Base-by-base conservation (phyloP, 2,329 filamentous ascomycete species). In the Aspergillus oerlinghausenensis region DNA sequence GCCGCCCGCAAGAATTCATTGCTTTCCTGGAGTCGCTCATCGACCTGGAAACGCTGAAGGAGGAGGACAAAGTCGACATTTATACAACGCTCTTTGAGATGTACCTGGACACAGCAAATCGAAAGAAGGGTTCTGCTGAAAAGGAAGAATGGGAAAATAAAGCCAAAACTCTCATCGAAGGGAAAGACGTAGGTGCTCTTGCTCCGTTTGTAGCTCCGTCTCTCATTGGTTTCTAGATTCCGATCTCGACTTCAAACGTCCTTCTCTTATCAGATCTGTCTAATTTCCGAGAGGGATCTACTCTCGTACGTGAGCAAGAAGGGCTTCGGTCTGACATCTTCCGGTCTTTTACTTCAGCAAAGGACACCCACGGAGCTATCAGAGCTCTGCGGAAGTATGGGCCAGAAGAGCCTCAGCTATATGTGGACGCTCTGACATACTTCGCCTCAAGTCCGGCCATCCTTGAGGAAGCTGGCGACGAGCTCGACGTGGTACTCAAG, bases 51-150 rank as follows among this genome's bases (percentile, higher is more conserved):
- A 82, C 83, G 23, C 74, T 96, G n/a, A 85, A 85, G 21, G 81
- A 89, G 38, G 82, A 85, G 8, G 89, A 97, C 69, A 89, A 86
- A 61, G 84, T 88, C 1, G 95, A 99, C 71, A 81, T 99, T 17
- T 94, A 94, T 68, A 97, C 93, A 0, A 97, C 95, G 0, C 74
- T 99, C 14, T 97, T 99, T 69, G 95, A 99, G 73, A 97, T 99
- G 89, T 99, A 97, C 69, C 79, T 99, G 8, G 89, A 96, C 72
- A 94, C 92, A 65, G 89, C 93, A 23, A 88, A 86, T 57, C 84
- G 87, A 56, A 88, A 88, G 67, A 89, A 87, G 66, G 87, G 87
- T 55, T 49, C 73, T 73, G 70, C 73, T 35, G 82, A 92, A 60
- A 86, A 88, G 61, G 84, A 88, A 64, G 84, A 88, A 61, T 99